Percentiles rank a stretch among this genome's conserved stretches.
Conservation (phyloP, 176 grass and related monocot genomes). For the Metroxylon sagu region DNA sequence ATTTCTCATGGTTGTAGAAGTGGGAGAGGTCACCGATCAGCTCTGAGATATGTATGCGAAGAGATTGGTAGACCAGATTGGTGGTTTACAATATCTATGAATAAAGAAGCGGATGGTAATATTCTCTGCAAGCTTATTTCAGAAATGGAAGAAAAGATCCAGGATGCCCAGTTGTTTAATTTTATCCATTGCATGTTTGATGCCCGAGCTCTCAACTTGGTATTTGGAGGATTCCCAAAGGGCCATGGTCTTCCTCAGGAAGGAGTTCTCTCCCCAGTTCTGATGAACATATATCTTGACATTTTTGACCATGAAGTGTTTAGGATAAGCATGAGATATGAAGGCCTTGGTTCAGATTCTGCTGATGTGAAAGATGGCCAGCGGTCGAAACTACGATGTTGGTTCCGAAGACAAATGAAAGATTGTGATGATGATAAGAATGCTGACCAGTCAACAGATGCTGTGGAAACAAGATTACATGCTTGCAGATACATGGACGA, state of each 20-base stretch:
- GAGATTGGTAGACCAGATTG: constrained; percentile 65
- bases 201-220: constrained; percentile 65
- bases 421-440: constrained; percentile 27
- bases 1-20: constrained; percentile 87
- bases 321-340: constrained; percentile 73
- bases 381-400: constrained; percentile 54
- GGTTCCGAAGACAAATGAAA: constrained; percentile 80
- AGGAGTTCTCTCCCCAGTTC: constrained; percentile 73
- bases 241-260: constrained; percentile 88
- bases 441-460: constrained; percentile 16
- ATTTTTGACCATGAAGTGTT: constrained; percentile 69
- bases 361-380: constrained; percentile 15
- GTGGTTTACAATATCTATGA: constrained; percentile 74
- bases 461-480: constrained; percentile 34
- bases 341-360: constrained; percentile 43
- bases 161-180: constrained; percentile 37
- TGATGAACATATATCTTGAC: constrained; percentile 93
- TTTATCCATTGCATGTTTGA: constrained; percentile 81
- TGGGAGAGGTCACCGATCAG: constrained; percentile 49
- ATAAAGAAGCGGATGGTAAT: constrained; percentile 50
- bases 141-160: constrained; percentile 65
- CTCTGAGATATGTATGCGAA: constrained; percentile 49
- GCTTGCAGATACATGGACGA: constrained; percentile 95
- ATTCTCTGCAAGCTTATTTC: constrained; percentile 53
- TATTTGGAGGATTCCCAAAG: constrained; percentile 79